Evolutionary conservation across 2,329 filamentous ascomycete species (phyloP).

Genomic region (Claviceps paspali): DNA sequence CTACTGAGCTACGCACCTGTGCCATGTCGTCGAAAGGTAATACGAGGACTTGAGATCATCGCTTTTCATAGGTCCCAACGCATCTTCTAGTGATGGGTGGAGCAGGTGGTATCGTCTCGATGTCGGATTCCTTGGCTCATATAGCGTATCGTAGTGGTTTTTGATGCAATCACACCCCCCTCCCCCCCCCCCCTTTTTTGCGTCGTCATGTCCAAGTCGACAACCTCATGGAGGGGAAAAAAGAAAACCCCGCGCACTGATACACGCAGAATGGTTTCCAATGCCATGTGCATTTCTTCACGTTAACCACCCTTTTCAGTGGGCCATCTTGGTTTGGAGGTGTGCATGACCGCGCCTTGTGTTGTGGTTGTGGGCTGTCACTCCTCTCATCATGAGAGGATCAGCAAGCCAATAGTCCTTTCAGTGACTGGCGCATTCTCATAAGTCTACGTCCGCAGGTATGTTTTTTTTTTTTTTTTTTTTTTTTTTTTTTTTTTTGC

Average conservation of each 20-base stretch:
- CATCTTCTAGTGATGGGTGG: constrained; percentile 1
- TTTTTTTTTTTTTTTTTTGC: too few species aligned
- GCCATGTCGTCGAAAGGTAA: neutral
- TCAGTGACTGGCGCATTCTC: neutral
- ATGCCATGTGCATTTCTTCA: neutral
- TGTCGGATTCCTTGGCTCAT: neutral
- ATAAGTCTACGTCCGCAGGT: too few species aligned
- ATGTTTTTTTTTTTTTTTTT: too few species aligned
- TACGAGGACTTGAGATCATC: neutral
- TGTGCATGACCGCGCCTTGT: neutral
- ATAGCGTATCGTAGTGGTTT: constrained; percentile 3
- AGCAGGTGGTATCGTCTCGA: neutral
- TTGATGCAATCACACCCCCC: neutral
- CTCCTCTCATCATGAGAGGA: neutral
- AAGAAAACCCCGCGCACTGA: constrained; percentile 2
- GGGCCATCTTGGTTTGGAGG: neutral
- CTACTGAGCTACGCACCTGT: neutral
- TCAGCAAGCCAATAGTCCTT: neutral
- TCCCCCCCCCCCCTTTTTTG: neutral
- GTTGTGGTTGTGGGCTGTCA: neutral
- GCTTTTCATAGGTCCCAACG: neutral
- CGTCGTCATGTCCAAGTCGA: neutral
- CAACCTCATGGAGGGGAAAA: too few species aligned
- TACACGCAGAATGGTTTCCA: neutral
- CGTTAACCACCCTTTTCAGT: neutral